Conservation (phyloP, 2,329 filamentous ascomycete genomes). For the Nothophoma quercina region DNA sequence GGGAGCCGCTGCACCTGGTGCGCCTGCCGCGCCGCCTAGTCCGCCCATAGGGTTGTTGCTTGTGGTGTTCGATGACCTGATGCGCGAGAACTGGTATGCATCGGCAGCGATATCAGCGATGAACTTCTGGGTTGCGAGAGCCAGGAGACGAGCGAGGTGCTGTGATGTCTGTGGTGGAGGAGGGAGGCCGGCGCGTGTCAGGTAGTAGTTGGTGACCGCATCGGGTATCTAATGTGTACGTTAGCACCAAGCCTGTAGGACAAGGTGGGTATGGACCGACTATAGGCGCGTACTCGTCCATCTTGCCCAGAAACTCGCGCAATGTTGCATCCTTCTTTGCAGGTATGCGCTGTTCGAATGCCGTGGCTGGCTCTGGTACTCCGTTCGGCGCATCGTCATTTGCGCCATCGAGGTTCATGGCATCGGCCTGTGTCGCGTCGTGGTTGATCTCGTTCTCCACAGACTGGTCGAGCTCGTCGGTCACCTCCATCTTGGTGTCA, state of each 20-base stretch:
- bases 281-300: slow-evolving; percentile 98
- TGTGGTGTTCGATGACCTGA: slow-evolving; percentile 89
- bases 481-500: slow-evolving; percentile 41
- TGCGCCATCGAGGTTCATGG: slow-evolving; percentile 53
- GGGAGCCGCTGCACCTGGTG: slow-evolving; percentile 63
- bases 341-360: slow-evolving; percentile 70
- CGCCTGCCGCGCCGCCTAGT: slow-evolving; percentile 70
- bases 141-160: slow-evolving; percentile 89
- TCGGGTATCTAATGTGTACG: slow-evolving; percentile 79
- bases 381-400: slow-evolving; percentile 51
- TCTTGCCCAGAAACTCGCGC: slow-evolving; percentile 91
- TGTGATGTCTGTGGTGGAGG: slow-evolving; percentile 90
- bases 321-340: slow-evolving; percentile 91
- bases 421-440: slow-evolving; percentile 46
- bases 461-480: slow-evolving; percentile 51
- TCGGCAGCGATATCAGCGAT: slow-evolving; percentile 97
- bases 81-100: slow-evolving; percentile 96
- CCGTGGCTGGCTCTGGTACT: slow-evolving; percentile 53
- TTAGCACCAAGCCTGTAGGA: slow-evolving; percentile 23
- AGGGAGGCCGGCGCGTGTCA: slow-evolving; percentile 92
- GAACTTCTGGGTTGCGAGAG: slow-evolving; percentile 98
- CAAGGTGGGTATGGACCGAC: slow-evolving; percentile 61
- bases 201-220: slow-evolving; percentile 96
- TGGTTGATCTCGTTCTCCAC: slow-evolving; percentile 53
- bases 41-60: slow-evolving; percentile 92